phyloP scores from a whole-genome alignment of 306 rosid genomes.

The Corylus americana region DNA sequence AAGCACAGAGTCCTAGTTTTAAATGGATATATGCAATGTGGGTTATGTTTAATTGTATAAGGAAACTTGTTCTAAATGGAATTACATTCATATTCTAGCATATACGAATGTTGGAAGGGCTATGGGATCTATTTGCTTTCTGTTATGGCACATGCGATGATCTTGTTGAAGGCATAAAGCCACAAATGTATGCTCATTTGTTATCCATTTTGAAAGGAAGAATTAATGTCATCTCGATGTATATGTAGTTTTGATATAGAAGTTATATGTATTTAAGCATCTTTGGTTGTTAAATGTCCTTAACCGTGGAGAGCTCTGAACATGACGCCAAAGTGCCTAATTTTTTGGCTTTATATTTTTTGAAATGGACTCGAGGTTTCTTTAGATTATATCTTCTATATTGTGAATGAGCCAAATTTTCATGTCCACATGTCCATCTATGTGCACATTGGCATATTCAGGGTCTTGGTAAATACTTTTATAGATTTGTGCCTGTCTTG shows the following conservation, averaged over 20 bases:
- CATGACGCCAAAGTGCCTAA: background rate
- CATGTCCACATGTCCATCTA: background rate
- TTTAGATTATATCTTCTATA: background rate
- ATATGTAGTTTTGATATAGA: background rate
- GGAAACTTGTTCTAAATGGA: background rate
- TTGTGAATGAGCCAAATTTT: background rate
- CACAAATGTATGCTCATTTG: background rate
- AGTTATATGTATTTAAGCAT: too few relatives aligned
- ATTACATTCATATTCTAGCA: background rate
- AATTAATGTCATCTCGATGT: too few relatives aligned
- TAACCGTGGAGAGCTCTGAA: background rate
- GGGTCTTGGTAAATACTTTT: constrained; percentile 1
- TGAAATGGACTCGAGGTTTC: background rate
- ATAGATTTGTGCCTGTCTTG: background rate
- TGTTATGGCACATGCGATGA: background rate
- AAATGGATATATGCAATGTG: background rate
- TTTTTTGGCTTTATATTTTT: background rate
- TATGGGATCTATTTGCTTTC: background rate
- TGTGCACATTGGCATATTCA: background rate
- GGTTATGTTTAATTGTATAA: background rate
- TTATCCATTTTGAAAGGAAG: background rate
- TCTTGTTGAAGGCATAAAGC: background rate
- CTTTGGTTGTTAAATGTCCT: background rate
- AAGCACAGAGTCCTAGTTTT: too few relatives aligned
- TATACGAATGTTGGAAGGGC: background rate